A percentile compares a stretch with the other conserved stretches of the same genome.
These are phyloP conservation scores for Besnoitia besnoiti DNA, from an alignment of 169 alveolate species.

Conservation along the genomic window DNA sequence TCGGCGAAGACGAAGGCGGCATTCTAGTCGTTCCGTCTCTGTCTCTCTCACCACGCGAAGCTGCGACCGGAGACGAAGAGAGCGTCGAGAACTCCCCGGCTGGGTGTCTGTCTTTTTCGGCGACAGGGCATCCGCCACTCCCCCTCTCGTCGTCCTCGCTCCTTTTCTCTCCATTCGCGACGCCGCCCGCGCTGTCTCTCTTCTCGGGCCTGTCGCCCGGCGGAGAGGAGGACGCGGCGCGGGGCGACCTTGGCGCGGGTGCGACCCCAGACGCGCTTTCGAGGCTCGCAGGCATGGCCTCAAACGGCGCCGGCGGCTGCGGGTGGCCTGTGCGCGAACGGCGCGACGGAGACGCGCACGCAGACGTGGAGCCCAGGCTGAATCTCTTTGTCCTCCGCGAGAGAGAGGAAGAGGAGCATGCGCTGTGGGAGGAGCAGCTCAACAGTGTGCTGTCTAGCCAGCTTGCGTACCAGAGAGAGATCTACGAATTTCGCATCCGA, in stretches of 20 bases:
- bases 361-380: neutral
- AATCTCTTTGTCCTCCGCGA: neutral
- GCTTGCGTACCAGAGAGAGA: slow-evolving; percentile 19
- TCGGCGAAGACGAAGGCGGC: neutral
- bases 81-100: neutral
- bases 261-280: no score
- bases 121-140: neutral
- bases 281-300: neutral
- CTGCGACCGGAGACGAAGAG: neutral
- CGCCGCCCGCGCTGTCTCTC: neutral
- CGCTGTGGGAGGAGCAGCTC: slow-evolving; percentile 1
- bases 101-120: neutral
- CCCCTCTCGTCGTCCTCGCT: neutral
- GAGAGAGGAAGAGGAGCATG: neutral
- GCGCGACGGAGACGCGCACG: neutral
- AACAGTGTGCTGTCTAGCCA: slow-evolving; percentile 37
- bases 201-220: neutral
- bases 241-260: no score
- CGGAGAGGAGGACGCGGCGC: neutral
- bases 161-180: neutral
- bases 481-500: neutral
- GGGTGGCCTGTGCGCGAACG: neutral
- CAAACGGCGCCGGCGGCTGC: neutral
- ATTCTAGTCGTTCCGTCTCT: neutral
- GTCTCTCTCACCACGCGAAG: neutral